Evolutionary conservation across 768 basidiomycete genomes (phyloP).

Genomic region (Tephrocybe sp.): DNA sequence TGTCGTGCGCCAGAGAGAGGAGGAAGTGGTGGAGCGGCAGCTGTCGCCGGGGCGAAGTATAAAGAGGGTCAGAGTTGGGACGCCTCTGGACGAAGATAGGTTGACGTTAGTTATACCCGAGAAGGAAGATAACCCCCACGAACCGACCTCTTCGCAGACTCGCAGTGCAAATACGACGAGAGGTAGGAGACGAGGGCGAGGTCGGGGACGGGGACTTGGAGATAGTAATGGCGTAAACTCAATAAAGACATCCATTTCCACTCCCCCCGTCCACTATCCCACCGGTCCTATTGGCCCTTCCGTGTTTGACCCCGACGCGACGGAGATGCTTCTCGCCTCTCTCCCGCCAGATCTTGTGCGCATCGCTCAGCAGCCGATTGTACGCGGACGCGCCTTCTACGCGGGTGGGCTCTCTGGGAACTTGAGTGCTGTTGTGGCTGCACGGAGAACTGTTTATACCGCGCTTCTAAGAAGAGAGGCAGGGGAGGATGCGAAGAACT

Average conservation of each 20-base stretch:
- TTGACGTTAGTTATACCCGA: background rate
- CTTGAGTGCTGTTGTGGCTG: conserved; percentile 41
- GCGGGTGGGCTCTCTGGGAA: conserved; percentile 53
- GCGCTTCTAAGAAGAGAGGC: conserved; percentile 18
- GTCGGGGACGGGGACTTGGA: conserved; percentile 8
- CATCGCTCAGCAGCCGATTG: conserved; percentile 52
- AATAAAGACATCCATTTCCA: background rate
- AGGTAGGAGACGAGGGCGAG: background rate
- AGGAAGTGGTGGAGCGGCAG: background rate
- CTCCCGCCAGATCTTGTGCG: conserved; percentile 40
- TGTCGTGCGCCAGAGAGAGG: background rate
- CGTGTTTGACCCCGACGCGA: background rate
- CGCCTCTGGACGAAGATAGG: background rate
- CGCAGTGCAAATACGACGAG: background rate
- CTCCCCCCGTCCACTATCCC: background rate
- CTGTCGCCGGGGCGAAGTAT: background rate
- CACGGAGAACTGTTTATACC: conserved; percentile 46
- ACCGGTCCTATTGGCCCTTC: background rate
- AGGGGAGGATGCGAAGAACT: background rate
- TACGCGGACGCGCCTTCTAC: conserved; percentile 40
- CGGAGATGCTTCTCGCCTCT: conserved; percentile 11
- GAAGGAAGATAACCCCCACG: too few relatives aligned
- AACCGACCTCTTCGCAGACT: background rate
- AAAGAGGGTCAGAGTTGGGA: background rate
- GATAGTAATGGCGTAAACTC: background rate